A percentile compares a stretch with the other conserved stretches of the same genome.
phyloP scores from a whole-genome alignment of 192 early-diverging fungal genomes.

The Gamsiella multidivaricata region DNA sequence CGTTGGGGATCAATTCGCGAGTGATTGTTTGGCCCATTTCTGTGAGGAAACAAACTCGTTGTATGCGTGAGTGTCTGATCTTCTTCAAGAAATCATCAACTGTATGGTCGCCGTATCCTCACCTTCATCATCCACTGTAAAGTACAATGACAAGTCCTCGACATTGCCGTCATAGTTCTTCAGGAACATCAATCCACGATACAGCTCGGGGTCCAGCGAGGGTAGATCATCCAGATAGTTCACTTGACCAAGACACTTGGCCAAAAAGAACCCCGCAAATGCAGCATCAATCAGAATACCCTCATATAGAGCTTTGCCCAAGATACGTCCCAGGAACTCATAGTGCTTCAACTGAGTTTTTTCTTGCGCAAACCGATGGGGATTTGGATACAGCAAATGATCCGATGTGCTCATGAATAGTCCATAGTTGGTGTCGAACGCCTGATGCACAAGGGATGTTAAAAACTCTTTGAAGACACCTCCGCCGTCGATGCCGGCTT shows the following conservation, averaged over 20 bases:
- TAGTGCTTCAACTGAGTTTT: conserved; percentile 68
- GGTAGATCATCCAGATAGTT: conserved; percentile 74
- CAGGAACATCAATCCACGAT: conserved; percentile 75
- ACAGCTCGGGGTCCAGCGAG: conserved; percentile 82
- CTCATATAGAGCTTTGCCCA: conserved; percentile 89
- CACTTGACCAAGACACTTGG: conserved; percentile 70
- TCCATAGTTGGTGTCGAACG: conserved; percentile 78
- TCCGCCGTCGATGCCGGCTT: conserved; percentile 96
- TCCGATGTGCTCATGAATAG: conserved; percentile 75
- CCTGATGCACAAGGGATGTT: conserved; percentile 76
- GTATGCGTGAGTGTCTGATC: too few relatives aligned
- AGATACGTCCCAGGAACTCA: conserved; percentile 81
- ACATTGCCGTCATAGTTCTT: conserved; percentile 80
- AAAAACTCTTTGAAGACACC: conserved; percentile 99
- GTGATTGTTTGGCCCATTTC: conserved; percentile 56
- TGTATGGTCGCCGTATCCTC: not conserved
- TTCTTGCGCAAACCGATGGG: conserved; percentile 62
- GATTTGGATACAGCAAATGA: conserved; percentile 80
- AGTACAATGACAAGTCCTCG: conserved; percentile 77
- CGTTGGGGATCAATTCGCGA: conserved; percentile 83
- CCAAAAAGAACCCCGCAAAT: conserved; percentile 88
- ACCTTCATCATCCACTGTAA: conserved; percentile 74
- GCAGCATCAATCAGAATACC: conserved; percentile 85
- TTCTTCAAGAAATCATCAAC: too few relatives aligned
- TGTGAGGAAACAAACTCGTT: conserved; percentile 17